phyloP scores from a whole-genome alignment of 2,329 filamentous ascomycete genomes.

The Ophiocordyceps sinensis region DNA sequence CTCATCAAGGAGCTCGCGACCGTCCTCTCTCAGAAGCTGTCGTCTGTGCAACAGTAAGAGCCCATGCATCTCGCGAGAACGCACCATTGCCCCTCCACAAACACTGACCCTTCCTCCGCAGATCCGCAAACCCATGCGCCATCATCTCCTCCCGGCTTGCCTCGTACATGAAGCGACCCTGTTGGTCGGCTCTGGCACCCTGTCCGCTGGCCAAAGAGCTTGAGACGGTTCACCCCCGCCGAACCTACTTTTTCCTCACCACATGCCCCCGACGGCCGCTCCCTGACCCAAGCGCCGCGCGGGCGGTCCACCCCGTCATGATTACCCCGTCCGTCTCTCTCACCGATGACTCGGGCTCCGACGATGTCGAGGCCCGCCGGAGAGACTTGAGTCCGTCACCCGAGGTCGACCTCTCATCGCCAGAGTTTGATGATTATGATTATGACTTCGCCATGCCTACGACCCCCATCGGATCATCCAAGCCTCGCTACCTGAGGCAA shows the following conservation, averaged over 20 bases:
- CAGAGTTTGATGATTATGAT: constrained; percentile 66
- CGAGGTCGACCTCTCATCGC: constrained; percentile 79
- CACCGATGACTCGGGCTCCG: constrained; percentile 37
- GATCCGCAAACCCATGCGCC: constrained; percentile 88
- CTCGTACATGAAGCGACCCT: constrained; percentile 75
- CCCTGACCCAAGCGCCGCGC: constrained; percentile 30
- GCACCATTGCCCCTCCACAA: not conserved
- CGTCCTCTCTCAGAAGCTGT: constrained; percentile 60
- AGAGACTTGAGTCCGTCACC: constrained; percentile 75
- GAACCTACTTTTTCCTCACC: constrained; percentile 92
- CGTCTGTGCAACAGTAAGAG: constrained; percentile 82
- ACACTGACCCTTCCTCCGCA: constrained; percentile 26
- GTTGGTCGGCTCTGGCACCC: constrained; percentile 61
- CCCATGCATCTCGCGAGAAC: constrained; percentile 4
- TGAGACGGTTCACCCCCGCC: constrained; percentile 80
- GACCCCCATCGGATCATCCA: constrained; percentile 50
- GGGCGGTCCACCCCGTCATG: constrained; percentile 28
- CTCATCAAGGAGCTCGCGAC: constrained; percentile 86
- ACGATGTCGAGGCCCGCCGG: constrained; percentile 57
- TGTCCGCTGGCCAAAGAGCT: constrained; percentile 90
- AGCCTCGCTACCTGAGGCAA: constrained; percentile 27
- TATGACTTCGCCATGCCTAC: constrained; percentile 44
- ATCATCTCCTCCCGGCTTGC: constrained; percentile 89
- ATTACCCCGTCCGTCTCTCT: constrained; percentile 72
- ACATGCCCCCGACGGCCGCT: constrained; percentile 75